These are phyloP conservation scores for Pythium phragmiticola DNA, from an alignment of 352 stramenopile species.

Conservation along the genomic window DNA sequence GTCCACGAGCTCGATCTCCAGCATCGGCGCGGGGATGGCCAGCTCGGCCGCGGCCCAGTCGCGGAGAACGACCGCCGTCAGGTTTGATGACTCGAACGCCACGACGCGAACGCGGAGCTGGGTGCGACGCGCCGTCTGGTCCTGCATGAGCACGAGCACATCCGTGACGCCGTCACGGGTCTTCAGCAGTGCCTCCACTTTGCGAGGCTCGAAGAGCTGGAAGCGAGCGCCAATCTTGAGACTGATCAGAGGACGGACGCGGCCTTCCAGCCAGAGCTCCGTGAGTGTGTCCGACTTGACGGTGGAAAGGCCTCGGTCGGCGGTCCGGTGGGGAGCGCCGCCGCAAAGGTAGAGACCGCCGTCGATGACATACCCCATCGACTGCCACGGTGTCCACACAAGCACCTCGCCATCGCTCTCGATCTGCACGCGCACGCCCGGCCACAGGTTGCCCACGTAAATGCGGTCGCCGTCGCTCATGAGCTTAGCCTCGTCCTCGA, in stretches of 20 bases:
- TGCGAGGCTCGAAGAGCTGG: conserved; percentile 13
- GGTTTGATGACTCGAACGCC: neutral
- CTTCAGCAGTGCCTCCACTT: conserved; percentile 22
- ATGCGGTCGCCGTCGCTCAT: conserved; percentile 37
- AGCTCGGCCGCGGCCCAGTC: conserved; percentile 32
- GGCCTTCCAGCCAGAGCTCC: conserved; percentile 67
- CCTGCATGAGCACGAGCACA: conserved; percentile 30
- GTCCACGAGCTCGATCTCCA: conserved; percentile 56
- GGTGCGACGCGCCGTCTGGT: conserved; percentile 10
- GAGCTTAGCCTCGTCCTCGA: conserved; percentile 37
- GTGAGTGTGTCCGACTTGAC: conserved; percentile 23
- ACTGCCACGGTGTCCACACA: conserved; percentile 82
- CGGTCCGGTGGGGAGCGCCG: conserved; percentile 45
- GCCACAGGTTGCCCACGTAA: conserved; percentile 74
- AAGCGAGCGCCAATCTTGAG: conserved; percentile 18
- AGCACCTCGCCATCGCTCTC: conserved; percentile 57
- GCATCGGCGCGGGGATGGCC: conserved; percentile 32
- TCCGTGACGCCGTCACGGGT: conserved; percentile 20
- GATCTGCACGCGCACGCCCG: conserved; percentile 51
- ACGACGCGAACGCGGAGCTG: conserved; percentile 21
- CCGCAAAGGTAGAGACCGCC: conserved; percentile 44
- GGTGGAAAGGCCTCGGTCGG: conserved; percentile 45
- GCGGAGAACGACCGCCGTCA: conserved; percentile 9
- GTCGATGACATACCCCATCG: conserved; percentile 66
- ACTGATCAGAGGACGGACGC: conserved; percentile 44